Conservation (phyloP, 306 rosid species). For the Clitoria ternatea region DNA sequence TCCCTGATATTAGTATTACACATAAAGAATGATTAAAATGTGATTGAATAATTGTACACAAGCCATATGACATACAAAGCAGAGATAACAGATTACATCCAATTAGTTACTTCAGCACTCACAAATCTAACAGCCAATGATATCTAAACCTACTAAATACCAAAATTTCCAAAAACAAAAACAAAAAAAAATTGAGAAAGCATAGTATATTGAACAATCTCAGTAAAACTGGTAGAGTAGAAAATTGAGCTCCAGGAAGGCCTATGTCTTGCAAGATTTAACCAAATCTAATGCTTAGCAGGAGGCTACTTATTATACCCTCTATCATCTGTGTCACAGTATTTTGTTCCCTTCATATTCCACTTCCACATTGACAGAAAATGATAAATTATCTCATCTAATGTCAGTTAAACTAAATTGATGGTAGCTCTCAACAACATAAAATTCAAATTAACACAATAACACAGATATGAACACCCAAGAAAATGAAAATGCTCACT, state of each 20-base stretch:
- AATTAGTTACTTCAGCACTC: background rate
- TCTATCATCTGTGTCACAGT: background rate
- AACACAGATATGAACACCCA: background rate
- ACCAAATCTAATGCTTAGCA: background rate
- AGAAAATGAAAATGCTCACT: slow-evolving; percentile 52
- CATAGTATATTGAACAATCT: background rate
- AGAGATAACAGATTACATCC: background rate
- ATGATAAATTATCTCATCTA: slow-evolving; percentile 5
- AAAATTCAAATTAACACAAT: slow-evolving; percentile 2
- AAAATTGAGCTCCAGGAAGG: slow-evolving; percentile 8
- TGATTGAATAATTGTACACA: background rate
- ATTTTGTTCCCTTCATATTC: slow-evolving; percentile 1
- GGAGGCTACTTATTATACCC: background rate
- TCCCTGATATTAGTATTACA: slow-evolving; percentile 2
- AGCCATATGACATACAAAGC: background rate
- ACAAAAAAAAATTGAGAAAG: background rate
- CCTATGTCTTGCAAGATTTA: background rate
- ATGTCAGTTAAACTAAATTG: background rate
- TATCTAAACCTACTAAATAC: background rate
- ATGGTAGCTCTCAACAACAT: background rate
- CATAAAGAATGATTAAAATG: slow-evolving; percentile 8
- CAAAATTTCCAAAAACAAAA: background rate
- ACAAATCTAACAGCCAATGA: background rate
- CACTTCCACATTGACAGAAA: slow-evolving; percentile 8
- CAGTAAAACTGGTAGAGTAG: background rate